Evolutionary conservation across 192 early-diverging fungal genomes (phyloP).

Genomic region (Gonapodya sp.): DNA sequence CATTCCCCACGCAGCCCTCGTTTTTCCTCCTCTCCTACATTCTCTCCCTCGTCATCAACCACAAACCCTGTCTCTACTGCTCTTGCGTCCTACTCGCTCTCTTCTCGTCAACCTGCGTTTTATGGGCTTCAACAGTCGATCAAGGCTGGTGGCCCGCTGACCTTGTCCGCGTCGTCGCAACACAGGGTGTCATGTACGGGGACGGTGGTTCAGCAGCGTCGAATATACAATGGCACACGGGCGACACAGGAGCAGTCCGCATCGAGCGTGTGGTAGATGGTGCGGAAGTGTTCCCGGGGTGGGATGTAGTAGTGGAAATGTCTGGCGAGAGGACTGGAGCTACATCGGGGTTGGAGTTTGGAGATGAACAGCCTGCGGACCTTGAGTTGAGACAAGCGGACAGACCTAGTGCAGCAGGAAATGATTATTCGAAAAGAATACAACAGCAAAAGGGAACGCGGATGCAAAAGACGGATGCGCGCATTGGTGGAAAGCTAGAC

Average conservation of each 20-base stretch:
- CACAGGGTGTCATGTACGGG: background rate
- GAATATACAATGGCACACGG: background rate
- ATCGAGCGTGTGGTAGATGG: background rate
- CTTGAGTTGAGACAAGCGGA: background rate
- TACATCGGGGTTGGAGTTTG: background rate
- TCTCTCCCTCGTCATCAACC: slow-evolving; percentile 19
- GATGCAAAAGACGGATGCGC: background rate
- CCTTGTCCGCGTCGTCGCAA: background rate
- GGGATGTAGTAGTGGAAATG: background rate
- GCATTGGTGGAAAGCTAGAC: background rate
- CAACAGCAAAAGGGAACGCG: background rate
- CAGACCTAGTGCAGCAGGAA: too few relatives aligned
- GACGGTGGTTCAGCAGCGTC: background rate
- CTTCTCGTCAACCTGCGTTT: background rate
- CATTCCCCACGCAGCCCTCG: slow-evolving; percentile 19
- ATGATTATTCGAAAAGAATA: too few relatives aligned
- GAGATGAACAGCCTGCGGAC: background rate
- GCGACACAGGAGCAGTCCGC: background rate
- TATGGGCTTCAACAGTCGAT: background rate
- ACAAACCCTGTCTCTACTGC: slow-evolving; percentile 26
- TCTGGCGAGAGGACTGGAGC: background rate
- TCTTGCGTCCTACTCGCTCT: slow-evolving; percentile 13
- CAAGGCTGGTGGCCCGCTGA: background rate
- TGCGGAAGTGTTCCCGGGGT: background rate
- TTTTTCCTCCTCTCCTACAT: slow-evolving; percentile 24